phyloP scores from a whole-genome alignment of 768 basidiomycete genomes.

The Tulasnella sp. region DNA sequence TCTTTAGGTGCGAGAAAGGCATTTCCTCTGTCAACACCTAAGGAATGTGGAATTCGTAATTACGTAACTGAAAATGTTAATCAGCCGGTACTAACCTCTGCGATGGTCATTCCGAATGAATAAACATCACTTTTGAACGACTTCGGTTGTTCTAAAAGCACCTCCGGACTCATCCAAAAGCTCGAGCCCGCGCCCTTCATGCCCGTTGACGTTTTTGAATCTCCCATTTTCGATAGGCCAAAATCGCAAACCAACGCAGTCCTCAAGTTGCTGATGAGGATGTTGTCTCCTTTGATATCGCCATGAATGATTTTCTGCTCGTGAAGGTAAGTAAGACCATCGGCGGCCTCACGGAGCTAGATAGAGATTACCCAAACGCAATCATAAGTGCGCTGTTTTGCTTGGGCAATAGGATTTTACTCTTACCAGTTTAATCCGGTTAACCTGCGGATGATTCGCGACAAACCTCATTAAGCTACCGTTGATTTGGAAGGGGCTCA shows the following conservation, averaged over 20 bases:
- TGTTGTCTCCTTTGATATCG: not conserved
- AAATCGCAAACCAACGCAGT: not conserved
- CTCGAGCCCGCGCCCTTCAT: not conserved
- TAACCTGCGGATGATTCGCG: not conserved
- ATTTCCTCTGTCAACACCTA: too few relatives aligned
- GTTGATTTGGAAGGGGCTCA: not conserved
- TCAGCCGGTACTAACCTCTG: not conserved
- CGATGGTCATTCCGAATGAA: not conserved
- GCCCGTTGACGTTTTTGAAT: not conserved
- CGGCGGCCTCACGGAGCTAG: not conserved
- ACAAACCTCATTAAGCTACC: not conserved
- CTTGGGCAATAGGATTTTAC: not conserved
- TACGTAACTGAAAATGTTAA: not conserved
- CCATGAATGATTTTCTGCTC: not conserved
- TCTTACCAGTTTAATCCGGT: not conserved
- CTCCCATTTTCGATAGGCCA: not conserved
- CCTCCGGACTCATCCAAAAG: not conserved
- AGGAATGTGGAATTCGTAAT: too few relatives aligned
- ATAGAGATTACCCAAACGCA: not conserved
- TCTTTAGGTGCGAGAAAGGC: too few relatives aligned
- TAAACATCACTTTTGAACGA: not conserved
- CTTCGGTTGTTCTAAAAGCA: not conserved
- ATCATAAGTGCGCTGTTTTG: not conserved
- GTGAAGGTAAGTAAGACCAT: not conserved
- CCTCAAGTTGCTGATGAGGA: not conserved